These are phyloP conservation scores for Telopea speciosissima DNA, from an alignment of 177 flowering plant genomes.

Conservation along the genomic window DNA sequence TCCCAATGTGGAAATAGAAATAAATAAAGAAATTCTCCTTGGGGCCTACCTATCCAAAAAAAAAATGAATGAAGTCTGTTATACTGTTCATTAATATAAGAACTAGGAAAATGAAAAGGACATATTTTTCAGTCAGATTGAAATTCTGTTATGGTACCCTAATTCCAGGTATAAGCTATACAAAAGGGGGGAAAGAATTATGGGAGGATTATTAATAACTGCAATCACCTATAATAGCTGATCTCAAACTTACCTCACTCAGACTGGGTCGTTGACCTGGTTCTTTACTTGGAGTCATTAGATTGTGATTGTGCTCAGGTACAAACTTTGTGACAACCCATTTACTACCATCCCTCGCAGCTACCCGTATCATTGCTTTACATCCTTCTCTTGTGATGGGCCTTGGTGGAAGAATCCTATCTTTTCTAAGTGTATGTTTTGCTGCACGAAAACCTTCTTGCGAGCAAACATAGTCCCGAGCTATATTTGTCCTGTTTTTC, in stretches of 20 bases:
- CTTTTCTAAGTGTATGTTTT: conserved; percentile 23
- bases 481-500: conserved; percentile 20
- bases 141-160: not conserved
- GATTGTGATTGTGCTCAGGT: conserved; percentile 26
- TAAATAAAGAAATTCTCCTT: too few relatives aligned
- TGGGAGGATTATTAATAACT: not conserved
- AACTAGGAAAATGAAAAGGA: too few relatives aligned
- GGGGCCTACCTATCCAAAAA: too few relatives aligned
- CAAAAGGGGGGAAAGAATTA: not conserved
- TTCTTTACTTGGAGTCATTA: conserved; percentile 18
- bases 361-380: conserved; percentile 29
- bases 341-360: conserved; percentile 23
- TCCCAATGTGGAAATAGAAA: too few relatives aligned
- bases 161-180: not conserved
- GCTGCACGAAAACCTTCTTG: conserved; percentile 30
- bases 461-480: conserved; percentile 28
- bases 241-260: conserved; percentile 8
- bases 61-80: too few relatives aligned
- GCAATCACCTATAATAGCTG: not conserved
- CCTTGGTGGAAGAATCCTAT: conserved; percentile 24
- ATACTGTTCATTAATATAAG: too few relatives aligned
- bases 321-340: conserved; percentile 30
- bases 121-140: too few relatives aligned
- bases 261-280: not conserved
- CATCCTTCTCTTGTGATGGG: conserved; percentile 30